A percentile compares a stretch with the other conserved stretches of the same genome.
phyloP scores from a whole-genome alignment of 306 rosid species.

The Acacia acuminata region DNA sequence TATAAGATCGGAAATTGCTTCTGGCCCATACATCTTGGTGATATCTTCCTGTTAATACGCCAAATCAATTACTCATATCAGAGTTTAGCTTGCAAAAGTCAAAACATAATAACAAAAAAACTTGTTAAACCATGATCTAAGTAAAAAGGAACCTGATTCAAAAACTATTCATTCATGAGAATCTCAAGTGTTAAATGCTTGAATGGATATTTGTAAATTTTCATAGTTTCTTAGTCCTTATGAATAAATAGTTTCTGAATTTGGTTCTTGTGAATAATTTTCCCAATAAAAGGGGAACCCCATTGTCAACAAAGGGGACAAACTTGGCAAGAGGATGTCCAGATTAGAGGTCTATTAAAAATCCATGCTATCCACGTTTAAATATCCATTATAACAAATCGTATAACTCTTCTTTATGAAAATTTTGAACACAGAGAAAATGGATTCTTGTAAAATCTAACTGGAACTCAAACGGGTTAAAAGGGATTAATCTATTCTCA shows the following conservation, averaged over 20 bases:
- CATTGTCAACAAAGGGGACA: neutral
- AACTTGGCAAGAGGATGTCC: neutral
- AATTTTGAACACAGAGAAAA: neutral
- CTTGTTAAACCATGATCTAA: neutral
- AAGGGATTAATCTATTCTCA: neutral
- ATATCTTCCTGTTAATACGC: neutral
- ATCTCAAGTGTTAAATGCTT: neutral
- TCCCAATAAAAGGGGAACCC: neutral
- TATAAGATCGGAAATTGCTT: slow-evolving; percentile 8
- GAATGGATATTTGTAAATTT: neutral
- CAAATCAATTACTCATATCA: neutral
- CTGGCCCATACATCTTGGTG: neutral
- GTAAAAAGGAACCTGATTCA: neutral
- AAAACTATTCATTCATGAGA: neutral
- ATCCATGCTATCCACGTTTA: neutral
- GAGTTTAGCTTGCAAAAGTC: neutral
- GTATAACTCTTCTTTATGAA: neutral
- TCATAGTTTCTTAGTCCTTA: neutral
- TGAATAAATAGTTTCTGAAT: neutral
- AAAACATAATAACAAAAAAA: neutral
- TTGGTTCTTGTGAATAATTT: neutral
- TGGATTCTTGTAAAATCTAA: neutral
- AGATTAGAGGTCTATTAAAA: neutral
- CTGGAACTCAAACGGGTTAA: neutral
- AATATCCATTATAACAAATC: neutral